These are phyloP conservation scores for Cordyceps tenuipes DNA, from an alignment of 2,329 filamentous ascomycete genomes.

Conservation along the genomic window DNA sequence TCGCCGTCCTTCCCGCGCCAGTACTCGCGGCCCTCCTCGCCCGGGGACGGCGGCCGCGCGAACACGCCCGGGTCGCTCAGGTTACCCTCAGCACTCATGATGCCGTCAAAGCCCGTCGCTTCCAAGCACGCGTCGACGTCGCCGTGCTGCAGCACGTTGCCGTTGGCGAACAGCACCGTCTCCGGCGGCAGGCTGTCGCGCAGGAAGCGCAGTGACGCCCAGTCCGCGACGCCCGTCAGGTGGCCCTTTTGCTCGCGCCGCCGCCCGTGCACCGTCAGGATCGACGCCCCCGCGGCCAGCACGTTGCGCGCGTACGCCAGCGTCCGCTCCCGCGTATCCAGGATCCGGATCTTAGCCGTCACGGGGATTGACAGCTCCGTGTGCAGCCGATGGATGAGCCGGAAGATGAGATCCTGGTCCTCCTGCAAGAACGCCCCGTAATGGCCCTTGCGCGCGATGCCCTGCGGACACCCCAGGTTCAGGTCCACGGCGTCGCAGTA, in stretches of 20 bases:
- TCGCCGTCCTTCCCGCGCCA: conserved; percentile 74
- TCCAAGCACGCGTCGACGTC: conserved; percentile 73
- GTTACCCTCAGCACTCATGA: conserved; percentile 96
- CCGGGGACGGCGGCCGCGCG: conserved; percentile 53
- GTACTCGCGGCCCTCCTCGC: conserved; percentile 67
- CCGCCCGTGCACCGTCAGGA: conserved; percentile 86
- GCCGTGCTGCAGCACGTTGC: conserved; percentile 74
- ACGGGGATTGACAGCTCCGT: conserved; percentile 71
- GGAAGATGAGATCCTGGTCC: conserved; percentile 73
- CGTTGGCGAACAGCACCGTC: conserved; percentile 93
- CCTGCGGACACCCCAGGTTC: conserved; percentile 93
- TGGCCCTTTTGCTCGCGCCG: conserved; percentile 91
- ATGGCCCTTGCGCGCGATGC: conserved; percentile 81
- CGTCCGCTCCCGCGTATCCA: conserved; percentile 80
- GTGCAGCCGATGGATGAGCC: conserved; percentile 78
- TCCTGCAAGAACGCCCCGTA: conserved; percentile 96
- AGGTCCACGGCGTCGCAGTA: conserved; percentile 94
- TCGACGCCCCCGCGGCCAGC: conserved; percentile 78
- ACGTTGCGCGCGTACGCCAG: conserved; percentile 85
- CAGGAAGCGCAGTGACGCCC: conserved; percentile 74
- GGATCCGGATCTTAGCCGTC: conserved; percentile 87
- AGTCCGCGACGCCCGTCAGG: conserved; percentile 87
- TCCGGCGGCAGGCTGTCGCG: conserved; percentile 75
- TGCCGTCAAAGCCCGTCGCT: conserved; percentile 78
- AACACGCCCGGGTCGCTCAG: conserved; percentile 89